Conservation (phyloP, 345 rosid genomes). For the Salix dunnii region DNA sequence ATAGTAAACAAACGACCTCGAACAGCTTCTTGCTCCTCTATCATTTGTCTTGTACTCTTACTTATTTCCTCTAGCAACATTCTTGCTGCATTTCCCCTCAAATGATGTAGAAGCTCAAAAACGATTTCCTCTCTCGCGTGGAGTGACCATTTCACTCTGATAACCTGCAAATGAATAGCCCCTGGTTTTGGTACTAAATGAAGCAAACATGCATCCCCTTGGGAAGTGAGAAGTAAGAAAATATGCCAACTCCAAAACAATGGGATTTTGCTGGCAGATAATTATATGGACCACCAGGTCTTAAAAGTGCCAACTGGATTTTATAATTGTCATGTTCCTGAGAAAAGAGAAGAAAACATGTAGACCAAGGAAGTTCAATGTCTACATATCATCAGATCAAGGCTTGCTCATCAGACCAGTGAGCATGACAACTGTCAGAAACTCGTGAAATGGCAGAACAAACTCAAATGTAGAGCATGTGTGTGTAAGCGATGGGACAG, state of each 20-base stretch:
- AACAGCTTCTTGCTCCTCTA: constrained; percentile 97
- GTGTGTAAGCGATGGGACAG: background rate
- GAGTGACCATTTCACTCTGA: constrained; percentile 98
- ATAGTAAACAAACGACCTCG: constrained; percentile 95
- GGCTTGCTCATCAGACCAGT: no score
- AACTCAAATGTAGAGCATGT: background rate
- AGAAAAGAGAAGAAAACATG: background rate
- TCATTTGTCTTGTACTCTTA: constrained; percentile 81
- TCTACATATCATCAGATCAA: background rate
- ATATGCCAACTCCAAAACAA: background rate
- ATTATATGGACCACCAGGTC: background rate
- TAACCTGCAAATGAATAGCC: constrained; percentile 48
- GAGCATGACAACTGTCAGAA: no score
- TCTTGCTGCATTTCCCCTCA: constrained; percentile 57
- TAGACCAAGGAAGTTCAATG: background rate
- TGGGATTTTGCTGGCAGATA: background rate
- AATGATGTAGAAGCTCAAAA: constrained; percentile 85
- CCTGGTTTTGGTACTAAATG: background rate
- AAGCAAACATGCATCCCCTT: background rate
- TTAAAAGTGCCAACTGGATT: background rate
- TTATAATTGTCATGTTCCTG: background rate
- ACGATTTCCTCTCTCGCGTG: constrained; percentile 96
- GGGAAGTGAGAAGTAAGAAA: background rate
- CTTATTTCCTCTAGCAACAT: constrained; percentile 53
- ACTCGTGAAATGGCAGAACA: no score